These are phyloP conservation scores for Ascoidea asiatica DNA, from an alignment of 805 yeast genomes.

Conservation along the genomic window DNA sequence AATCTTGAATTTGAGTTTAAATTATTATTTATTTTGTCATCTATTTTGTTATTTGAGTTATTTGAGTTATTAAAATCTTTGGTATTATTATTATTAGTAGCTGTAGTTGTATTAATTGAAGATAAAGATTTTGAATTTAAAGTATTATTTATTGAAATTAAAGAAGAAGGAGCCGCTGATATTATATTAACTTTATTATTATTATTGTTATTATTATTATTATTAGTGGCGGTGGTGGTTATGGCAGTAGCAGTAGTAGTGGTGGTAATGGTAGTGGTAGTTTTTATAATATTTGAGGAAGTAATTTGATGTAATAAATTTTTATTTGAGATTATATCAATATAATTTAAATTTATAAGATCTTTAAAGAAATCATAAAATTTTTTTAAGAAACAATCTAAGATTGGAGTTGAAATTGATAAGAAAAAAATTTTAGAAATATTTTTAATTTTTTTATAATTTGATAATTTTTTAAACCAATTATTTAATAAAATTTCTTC, in stretches of 20 bases:
- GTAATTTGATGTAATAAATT: constrained; percentile 65
- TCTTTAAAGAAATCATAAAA: constrained; percentile 34
- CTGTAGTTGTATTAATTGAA: too few species aligned
- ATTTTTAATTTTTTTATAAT: constrained; percentile 25
- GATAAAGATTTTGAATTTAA: too few species aligned
- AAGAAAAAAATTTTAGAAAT: constrained; percentile 63
- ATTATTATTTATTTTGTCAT: constrained; percentile 4
- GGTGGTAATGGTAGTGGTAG: too few species aligned
- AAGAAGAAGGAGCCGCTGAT: too few species aligned
- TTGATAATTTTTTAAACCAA: constrained; percentile 31
- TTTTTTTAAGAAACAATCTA: constrained; percentile 43
- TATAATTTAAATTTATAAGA: constrained; percentile 36
- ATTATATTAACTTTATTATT: too few species aligned
- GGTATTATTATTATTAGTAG: constrained; percentile 3
- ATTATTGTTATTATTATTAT: background rate
- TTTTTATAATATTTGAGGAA: constrained; percentile 4
- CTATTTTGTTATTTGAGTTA: background rate
- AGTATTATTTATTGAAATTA: too few species aligned
- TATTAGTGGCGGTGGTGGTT: background rate
- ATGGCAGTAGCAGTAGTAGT: too few species aligned
- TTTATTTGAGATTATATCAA: constrained; percentile 63
- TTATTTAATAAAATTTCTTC: constrained; percentile 21
- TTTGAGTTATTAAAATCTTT: background rate
- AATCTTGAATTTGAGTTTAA: constrained; percentile 4
- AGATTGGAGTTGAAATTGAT: constrained; percentile 49